These are phyloP conservation scores for Brassica carinata DNA, from an alignment of 345 rosid genomes.

Conservation along the genomic window DNA sequence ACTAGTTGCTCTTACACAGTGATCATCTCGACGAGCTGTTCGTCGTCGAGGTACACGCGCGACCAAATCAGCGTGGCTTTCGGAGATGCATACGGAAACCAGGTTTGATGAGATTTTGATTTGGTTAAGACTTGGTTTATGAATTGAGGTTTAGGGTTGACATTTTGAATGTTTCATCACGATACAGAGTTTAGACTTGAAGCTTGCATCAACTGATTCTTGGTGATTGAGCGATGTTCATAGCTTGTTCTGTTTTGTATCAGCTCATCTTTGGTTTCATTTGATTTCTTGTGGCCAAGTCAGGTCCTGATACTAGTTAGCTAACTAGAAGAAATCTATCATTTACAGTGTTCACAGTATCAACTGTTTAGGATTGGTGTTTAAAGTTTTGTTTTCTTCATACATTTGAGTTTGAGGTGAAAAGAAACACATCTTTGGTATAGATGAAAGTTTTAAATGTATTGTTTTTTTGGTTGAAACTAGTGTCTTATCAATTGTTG, in stretches of 20 bases:
- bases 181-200: not conserved
- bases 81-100: constrained; percentile 92
- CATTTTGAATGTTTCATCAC: constrained; percentile 23
- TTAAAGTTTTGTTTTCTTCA: too few species aligned
- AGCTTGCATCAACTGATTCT: not conserved
- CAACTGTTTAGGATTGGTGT: not conserved
- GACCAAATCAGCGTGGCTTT: constrained; percentile 89
- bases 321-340: too few species aligned
- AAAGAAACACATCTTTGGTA: too few species aligned
- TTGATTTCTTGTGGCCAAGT: too few species aligned
- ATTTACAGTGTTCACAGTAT: too few species aligned
- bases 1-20: constrained; percentile 67
- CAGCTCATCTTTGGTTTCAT: not conserved
- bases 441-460: too few species aligned
- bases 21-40: constrained; percentile 75
- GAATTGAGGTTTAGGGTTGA: constrained; percentile 16
- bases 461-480: too few species aligned
- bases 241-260: not conserved
- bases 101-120: constrained; percentile 48
- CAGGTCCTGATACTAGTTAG: too few species aligned
- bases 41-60: constrained; percentile 70
- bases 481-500: too few species aligned
- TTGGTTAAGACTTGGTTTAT: not conserved
- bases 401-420: too few species aligned
- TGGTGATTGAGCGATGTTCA: not conserved